Evolutionary conservation across 1,284 basidiomycete species (phyloP), one percentile per base, ranked within the genome.

Genomic region (Cryptococcus amylolentus): DNA sequence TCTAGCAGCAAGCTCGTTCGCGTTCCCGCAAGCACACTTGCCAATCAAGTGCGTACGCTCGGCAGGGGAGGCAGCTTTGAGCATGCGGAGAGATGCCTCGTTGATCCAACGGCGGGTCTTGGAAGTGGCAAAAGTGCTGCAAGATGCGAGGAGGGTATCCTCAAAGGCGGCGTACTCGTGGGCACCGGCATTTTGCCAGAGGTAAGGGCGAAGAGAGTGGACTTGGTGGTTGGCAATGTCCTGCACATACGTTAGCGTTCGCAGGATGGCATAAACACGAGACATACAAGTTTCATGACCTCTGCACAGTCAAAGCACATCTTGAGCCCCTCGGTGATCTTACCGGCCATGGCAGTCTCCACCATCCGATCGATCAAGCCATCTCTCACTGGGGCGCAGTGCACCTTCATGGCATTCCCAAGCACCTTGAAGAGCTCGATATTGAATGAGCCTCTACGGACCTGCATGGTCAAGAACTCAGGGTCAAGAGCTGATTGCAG

Each of bases 221-320:
- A 95, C 83, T 78, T 95, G 92, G 77, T 95, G 92, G 73, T 96
- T 96, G 41, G 92, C 91, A 64, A 95, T 91, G 75, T 96, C 92
- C 90, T 92, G 70, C 6, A 7, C 18, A 28, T 12, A n/a, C 12
- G 35, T 56, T 42, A n/a, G 56, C 13, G 42, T 55, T 48, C 42
- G 4, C 38, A 2, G 39, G 12, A 18, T 16, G 1, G 14, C 5
- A 35, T 5, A 10, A 13, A 5, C 20, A 23, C 6, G 39, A 63
- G 35, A 82, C 88, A 74, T 69, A 89, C 90, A 67, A 96, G 82
- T 81, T 94, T 94, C 92, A 96, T 95, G 64, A 93, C 82, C 79
- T 96, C 92, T 52, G 94, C 81, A 58, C 95, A 87, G 75, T 94
- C 91, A 73, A 96, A 86, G 78, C 89, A 92, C 81, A 87, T 83